phyloP scores from a whole-genome alignment of 2,329 filamentous ascomycete species.

The Apiospora phragmitis region DNA sequence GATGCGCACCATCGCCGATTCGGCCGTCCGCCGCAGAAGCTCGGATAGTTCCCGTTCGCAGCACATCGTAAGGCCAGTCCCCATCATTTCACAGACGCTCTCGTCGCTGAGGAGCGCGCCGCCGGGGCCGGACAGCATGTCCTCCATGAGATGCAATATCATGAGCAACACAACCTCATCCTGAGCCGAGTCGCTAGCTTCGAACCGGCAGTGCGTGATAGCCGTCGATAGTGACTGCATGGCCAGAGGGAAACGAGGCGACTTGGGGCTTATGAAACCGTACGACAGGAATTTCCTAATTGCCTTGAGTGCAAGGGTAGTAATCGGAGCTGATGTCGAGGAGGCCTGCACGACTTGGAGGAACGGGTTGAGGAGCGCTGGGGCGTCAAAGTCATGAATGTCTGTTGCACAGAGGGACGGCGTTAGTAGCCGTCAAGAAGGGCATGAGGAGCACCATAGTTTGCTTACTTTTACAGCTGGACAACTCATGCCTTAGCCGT shows the following conservation, averaged over 20 bases:
- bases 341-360: conserved; percentile 95
- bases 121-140: conserved; percentile 92
- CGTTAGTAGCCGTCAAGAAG: not conserved
- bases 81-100: conserved; percentile 99
- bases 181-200: conserved; percentile 90
- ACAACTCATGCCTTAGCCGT: conserved; percentile 82
- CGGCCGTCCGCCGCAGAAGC: conserved; percentile 84
- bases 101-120: conserved; percentile 95
- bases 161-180: conserved; percentile 94
- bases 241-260: conserved; percentile 83
- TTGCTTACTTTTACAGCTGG: conserved; percentile 72
- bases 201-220: conserved; percentile 96
- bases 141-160: conserved; percentile 96
- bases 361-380: conserved; percentile 87
- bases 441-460: not conserved
- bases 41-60: conserved; percentile 91
- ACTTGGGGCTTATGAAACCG: conserved; percentile 80
- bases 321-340: conserved; percentile 93
- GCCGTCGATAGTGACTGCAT: conserved; percentile 95
- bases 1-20: conserved; percentile 98
- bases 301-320: conserved; percentile 87
- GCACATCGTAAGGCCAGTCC: conserved; percentile 94
- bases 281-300: conserved; percentile 97
- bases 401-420: conserved; percentile 51
- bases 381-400: conserved; percentile 85